Conservation (phyloP, 2,329 filamentous ascomycete species). For the Alternaria alternata region DNA sequence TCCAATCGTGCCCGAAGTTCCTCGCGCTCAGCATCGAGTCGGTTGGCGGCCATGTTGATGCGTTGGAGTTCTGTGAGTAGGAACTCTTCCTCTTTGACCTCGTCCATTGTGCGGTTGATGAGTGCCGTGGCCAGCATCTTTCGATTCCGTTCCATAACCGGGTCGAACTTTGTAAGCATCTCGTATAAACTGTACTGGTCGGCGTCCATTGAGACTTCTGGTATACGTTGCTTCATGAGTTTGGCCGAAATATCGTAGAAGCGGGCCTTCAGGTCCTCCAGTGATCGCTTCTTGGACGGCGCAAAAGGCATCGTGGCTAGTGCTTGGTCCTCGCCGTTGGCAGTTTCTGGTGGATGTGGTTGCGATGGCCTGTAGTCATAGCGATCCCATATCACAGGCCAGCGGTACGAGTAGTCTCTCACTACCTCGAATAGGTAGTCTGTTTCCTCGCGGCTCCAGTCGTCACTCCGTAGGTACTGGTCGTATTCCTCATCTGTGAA, state of each 20-base stretch:
- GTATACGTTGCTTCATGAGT: constrained; percentile 52
- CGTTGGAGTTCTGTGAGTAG: constrained; percentile 89
- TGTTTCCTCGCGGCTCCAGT: constrained; percentile 93
- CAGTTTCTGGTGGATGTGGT: constrained; percentile 30
- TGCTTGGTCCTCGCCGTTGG: constrained; percentile 32
- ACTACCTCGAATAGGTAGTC: constrained; percentile 84
- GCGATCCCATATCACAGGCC: constrained; percentile 90
- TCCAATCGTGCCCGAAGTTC: constrained; percentile 89
- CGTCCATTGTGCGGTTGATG: constrained; percentile 80
- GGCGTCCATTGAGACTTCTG: constrained; percentile 73
- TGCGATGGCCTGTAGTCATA: constrained; percentile 74
- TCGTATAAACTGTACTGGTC: constrained; percentile 85
- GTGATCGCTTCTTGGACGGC: constrained; percentile 66
- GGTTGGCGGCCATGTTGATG: constrained; percentile 85
- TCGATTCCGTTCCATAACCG: constrained; percentile 76
- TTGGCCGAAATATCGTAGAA: constrained; percentile 83
- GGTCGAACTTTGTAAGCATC: constrained; percentile 85
- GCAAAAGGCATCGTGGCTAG: constrained; percentile 49
- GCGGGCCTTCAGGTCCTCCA: constrained; percentile 90
- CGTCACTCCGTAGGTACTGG: constrained; percentile 72
- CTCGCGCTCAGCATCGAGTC: constrained; percentile 84
- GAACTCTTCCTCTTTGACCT: constrained; percentile 90
- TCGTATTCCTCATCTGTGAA: constrained; percentile 91
- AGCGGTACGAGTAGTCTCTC: constrained; percentile 83
- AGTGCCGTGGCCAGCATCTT: constrained; percentile 86